Percentiles rank a stretch among this genome's conserved stretches.
Evolutionary conservation across 2,329 filamentous ascomycete species (phyloP).

Genomic region (Microdochium bolleyi): DNA sequence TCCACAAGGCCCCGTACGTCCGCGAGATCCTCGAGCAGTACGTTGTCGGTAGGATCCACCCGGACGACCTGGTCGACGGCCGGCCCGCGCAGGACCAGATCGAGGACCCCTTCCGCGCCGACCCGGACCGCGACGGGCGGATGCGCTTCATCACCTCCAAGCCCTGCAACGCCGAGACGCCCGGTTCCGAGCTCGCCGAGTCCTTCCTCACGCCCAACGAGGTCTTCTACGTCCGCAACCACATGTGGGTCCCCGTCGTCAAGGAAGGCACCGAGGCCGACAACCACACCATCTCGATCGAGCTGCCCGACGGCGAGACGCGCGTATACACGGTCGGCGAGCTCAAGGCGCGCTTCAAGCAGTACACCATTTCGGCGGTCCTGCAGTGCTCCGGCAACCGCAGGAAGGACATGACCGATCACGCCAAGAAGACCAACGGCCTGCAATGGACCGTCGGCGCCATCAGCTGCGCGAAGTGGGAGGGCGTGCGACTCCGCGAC

Average conservation of each 20-base stretch:
- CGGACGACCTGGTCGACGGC: slow-evolving; percentile 50
- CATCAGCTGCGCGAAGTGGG: slow-evolving; percentile 36
- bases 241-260: slow-evolving; percentile 36
- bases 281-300: slow-evolving; percentile 28
- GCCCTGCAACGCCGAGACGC: slow-evolving; percentile 43
- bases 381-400: slow-evolving; percentile 41
- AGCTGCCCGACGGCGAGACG: slow-evolving; percentile 31
- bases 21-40: slow-evolving; percentile 58
- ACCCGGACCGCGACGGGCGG: slow-evolving; percentile 31
- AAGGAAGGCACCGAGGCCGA: slow-evolving; percentile 21
- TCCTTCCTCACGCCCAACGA: slow-evolving; percentile 34
- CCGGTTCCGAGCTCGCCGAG: slow-evolving; percentile 26
- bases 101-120: slow-evolving; percentile 46
- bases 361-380: slow-evolving; percentile 32
- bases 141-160: slow-evolving; percentile 30
- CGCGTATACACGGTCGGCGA: slow-evolving; percentile 31
- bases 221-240: slow-evolving; percentile 38
- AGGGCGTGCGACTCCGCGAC: slow-evolving; percentile 34
- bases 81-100: slow-evolving; percentile 42
- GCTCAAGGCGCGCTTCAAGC: slow-evolving; percentile 32
- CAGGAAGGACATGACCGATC: slow-evolving; percentile 33
- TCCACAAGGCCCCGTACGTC: slow-evolving; percentile 59
- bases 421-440: slow-evolving; percentile 33
- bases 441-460: slow-evolving; percentile 39
- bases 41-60: slow-evolving; percentile 53